Evolutionary conservation across 495 filamentous ascomycete genomes (phyloP).

Genomic region (Aspergillus incahuasiensis): DNA sequence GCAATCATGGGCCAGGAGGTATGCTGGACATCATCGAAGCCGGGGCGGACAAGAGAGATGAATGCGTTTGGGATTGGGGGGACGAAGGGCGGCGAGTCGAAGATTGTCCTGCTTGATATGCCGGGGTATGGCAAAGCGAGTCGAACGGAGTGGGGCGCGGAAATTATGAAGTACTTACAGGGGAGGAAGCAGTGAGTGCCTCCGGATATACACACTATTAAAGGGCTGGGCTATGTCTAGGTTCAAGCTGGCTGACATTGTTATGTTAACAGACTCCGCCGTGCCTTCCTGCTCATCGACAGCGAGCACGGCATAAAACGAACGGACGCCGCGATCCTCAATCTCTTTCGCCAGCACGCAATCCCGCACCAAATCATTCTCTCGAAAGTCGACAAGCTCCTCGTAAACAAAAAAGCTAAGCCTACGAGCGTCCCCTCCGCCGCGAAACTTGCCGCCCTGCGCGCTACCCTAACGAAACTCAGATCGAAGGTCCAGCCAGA

Average conservation of each 20-base stretch:
- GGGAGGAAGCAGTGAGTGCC: constrained; percentile 58
- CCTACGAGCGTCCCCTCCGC: constrained; percentile 27
- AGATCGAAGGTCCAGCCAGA: constrained; percentile 30
- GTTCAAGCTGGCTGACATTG: not conserved
- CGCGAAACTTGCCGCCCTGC: constrained; percentile 26
- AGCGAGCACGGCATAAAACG: constrained; percentile 73
- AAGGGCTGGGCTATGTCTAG: not conserved
- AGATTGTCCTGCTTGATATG: constrained; percentile 76
- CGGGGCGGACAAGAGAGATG: constrained; percentile 75
- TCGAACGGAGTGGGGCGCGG: constrained; percentile 70
- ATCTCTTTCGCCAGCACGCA: constrained; percentile 53
- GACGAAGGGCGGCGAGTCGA: constrained; percentile 47
- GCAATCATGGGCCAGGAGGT: constrained; percentile 61
- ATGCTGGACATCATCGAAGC: constrained; percentile 62
- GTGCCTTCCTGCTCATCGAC: constrained; percentile 83
- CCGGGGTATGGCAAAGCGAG: constrained; percentile 87
- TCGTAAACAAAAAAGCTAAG: constrained; percentile 32
- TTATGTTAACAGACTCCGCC: constrained; percentile 46
- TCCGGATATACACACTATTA: too few species aligned
- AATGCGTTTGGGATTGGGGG: constrained; percentile 78
- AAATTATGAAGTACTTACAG: constrained; percentile 80
- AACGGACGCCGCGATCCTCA: constrained; percentile 62
- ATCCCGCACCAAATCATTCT: constrained; percentile 76
- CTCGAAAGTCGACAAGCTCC: constrained; percentile 70
- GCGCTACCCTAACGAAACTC: constrained; percentile 24